Evolutionary conservation across 768 basidiomycete species (phyloP).

Genomic region (Pleurotus sapidus): DNA sequence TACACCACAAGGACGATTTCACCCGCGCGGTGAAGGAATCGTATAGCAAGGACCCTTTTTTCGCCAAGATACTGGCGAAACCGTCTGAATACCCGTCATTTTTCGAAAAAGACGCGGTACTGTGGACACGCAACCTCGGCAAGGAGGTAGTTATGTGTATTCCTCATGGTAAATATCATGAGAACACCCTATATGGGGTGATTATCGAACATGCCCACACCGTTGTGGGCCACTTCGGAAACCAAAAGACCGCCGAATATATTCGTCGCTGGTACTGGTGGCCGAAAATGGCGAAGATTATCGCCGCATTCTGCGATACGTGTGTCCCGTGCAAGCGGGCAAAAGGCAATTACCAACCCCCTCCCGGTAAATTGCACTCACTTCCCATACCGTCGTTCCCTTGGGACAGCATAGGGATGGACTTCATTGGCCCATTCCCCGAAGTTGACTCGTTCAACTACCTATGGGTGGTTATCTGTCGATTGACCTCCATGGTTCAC

Average conservation of each 20-base stretch:
- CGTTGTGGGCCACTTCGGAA: not conserved
- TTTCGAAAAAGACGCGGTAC: not conserved
- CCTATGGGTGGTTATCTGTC: slow-evolving; percentile 27
- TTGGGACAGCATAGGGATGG: slow-evolving; percentile 35
- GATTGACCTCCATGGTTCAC: slow-evolving; percentile 29
- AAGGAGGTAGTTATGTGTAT: not conserved
- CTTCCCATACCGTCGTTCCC: slow-evolving; percentile 26
- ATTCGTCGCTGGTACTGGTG: slow-evolving; percentile 27
- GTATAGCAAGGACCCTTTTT: not conserved
- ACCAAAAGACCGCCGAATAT: slow-evolving; percentile 5
- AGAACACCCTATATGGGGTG: not conserved
- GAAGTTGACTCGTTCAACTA: slow-evolving; percentile 21
- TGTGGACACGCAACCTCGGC: not conserved
- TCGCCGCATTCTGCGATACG: slow-evolving; percentile 16
- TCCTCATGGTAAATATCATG: not conserved
- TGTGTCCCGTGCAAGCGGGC: slow-evolving; percentile 21
- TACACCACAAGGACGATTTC: no score
- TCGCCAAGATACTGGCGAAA: not conserved
- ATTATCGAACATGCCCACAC: slow-evolving; percentile 8
- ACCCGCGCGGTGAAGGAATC: no score
- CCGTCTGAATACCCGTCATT: not conserved
- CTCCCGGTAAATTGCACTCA: slow-evolving; percentile 24
- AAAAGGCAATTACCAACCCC: slow-evolving; percentile 15
- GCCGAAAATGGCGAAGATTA: slow-evolving; percentile 17
- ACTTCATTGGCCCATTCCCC: slow-evolving; percentile 36